These are phyloP conservation scores for Suhomyces panamericanus DNA, from an alignment of 1,139 yeast genomes.

Conservation along the genomic window DNA sequence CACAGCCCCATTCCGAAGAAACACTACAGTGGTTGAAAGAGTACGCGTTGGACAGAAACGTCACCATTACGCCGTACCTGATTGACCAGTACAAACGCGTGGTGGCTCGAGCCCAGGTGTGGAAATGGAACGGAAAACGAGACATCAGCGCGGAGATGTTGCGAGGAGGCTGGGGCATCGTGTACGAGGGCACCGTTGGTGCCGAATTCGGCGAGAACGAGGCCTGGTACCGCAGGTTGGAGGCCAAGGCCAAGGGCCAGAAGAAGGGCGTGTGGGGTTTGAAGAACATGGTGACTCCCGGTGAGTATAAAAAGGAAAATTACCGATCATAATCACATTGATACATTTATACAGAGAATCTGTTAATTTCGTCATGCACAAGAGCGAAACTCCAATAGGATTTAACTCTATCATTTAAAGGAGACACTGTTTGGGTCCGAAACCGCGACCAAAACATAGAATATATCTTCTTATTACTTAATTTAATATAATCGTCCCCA, in stretches of 20 bases:
- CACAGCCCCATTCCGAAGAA: constrained; percentile 86
- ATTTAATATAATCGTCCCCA: too few relatives aligned
- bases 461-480: too few relatives aligned
- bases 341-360: too few relatives aligned
- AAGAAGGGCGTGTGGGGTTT: constrained; percentile 74
- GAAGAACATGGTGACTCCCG: constrained; percentile 67
- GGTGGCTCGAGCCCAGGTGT: constrained; percentile 76
- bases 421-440: too few relatives aligned
- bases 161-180: constrained; percentile 76
- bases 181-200: constrained; percentile 77
- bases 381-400: too few relatives aligned
- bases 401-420: too few relatives aligned
- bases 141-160: constrained; percentile 91
- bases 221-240: constrained; percentile 55
- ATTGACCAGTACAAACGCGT: constrained; percentile 88
- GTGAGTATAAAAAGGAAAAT: constrained; percentile 61
- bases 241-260: constrained; percentile 55
- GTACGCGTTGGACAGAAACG: constrained; percentile 62
- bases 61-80: constrained; percentile 74
- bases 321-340: constrained; percentile 1
- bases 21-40: constrained; percentile 74
- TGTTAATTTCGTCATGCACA: too few relatives aligned
- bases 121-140: constrained; percentile 71
- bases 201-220: constrained; percentile 88
- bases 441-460: too few relatives aligned